These are phyloP conservation scores for Hansenula lynferdii DNA, from an alignment of 1,139 yeast species.

Conservation along the genomic window DNA sequence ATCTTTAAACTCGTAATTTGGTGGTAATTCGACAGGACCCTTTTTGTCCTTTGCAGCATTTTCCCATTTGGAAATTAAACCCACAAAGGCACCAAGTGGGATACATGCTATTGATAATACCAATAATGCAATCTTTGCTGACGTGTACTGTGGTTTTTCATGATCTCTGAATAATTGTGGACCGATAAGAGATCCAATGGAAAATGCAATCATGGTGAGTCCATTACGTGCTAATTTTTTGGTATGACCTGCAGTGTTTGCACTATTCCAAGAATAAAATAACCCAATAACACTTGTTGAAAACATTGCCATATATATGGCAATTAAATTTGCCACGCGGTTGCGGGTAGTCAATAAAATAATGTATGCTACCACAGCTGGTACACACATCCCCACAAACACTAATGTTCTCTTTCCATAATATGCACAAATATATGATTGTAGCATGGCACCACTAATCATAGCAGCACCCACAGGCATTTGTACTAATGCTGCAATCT, in stretches of 20 bases:
- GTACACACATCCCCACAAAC: slow-evolving; percentile 17
- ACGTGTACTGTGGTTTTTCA: slow-evolving; percentile 50
- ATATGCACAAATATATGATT: slow-evolving; percentile 17
- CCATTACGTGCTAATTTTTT: slow-evolving; percentile 61
- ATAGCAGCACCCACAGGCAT: slow-evolving; percentile 43
- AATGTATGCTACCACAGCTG: slow-evolving; percentile 35
- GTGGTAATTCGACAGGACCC: slow-evolving; percentile 24
- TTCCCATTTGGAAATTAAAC: slow-evolving; percentile 32
- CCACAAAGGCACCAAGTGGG: slow-evolving; percentile 31
- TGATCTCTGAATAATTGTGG: slow-evolving; percentile 58
- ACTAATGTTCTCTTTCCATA: slow-evolving; percentile 19
- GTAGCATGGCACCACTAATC: slow-evolving; percentile 22
- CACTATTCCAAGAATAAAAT: slow-evolving; percentile 27
- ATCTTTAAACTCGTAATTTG: slow-evolving; percentile 53
- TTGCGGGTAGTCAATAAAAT: slow-evolving; percentile 39
- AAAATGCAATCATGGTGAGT: slow-evolving; percentile 53
- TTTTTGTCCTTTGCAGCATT: slow-evolving; percentile 36
- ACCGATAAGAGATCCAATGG: slow-evolving; percentile 66
- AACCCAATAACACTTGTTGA: slow-evolving; percentile 36
- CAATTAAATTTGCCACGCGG: slow-evolving; percentile 30
- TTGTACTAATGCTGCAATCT: slow-evolving; percentile 33
- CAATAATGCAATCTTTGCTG: slow-evolving; percentile 44
- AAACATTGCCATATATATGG: slow-evolving; percentile 32
- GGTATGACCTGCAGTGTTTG: slow-evolving; percentile 68
- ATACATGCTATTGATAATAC: slow-evolving; percentile 36